These are phyloP conservation scores for Lipomyces kockii DNA, from an alignment of 805 yeast species.

Conservation along the genomic window DNA sequence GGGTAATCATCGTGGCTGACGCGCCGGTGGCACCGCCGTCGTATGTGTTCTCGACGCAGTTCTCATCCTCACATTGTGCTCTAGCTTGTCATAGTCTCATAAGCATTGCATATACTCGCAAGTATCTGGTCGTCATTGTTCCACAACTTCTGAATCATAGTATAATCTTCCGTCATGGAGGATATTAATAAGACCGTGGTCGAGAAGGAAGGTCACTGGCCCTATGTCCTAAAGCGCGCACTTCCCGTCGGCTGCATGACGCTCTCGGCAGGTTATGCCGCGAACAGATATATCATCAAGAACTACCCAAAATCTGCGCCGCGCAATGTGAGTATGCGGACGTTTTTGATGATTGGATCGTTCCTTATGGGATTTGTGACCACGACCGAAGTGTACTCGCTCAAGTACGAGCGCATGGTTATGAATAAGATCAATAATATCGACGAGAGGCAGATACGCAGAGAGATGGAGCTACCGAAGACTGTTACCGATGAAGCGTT, in stretches of 20 bases:
- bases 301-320: constrained; percentile 16
- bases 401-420: constrained; percentile 39
- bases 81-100: background rate
- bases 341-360: constrained; percentile 26
- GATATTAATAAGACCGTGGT: background rate
- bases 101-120: background rate
- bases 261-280: constrained; percentile 22
- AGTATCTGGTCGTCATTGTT: background rate
- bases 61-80: background rate
- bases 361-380: constrained; percentile 33
- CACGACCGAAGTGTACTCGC: constrained; percentile 29
- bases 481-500: constrained; percentile 30
- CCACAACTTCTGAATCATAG: background rate
- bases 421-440: constrained; percentile 40
- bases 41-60: background rate
- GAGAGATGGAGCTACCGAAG: constrained; percentile 22
- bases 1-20: background rate
- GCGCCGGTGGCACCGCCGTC: background rate
- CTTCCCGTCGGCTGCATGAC: constrained; percentile 28
- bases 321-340: constrained; percentile 25
- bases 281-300: constrained; percentile 21
- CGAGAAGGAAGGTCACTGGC: constrained; percentile 28
- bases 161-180: background rate
- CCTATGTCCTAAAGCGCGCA: constrained; percentile 32
- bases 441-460: constrained; percentile 26